Percentiles rank a stretch among this genome's conserved stretches.
phyloP scores from a whole-genome alignment of 2,329 filamentous ascomycete genomes.

The Furcasterigmium furcatum region DNA sequence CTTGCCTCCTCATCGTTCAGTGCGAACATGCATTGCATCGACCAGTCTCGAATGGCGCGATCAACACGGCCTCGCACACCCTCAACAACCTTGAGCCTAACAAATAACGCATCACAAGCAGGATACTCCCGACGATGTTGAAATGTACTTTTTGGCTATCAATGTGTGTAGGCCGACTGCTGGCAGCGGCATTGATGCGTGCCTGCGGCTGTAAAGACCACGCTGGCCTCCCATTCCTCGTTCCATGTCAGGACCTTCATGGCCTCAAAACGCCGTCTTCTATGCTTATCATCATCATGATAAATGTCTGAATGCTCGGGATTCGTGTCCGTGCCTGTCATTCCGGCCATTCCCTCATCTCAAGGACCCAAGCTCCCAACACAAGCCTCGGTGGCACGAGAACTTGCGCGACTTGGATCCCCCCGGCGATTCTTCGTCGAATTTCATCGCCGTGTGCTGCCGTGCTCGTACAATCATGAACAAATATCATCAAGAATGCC shows the following conservation, averaged over 20 bases:
- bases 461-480: conserved; percentile 14
- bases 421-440: background rate
- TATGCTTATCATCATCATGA: conserved; percentile 6
- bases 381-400: background rate
- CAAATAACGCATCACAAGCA: background rate
- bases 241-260: conserved; percentile 1
- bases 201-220: background rate
- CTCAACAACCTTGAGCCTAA: too few relatives aligned
- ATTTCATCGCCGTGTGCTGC: background rate
- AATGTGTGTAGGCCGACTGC: background rate
- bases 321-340: conserved; percentile 11
- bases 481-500: conserved; percentile 9
- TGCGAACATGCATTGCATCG: too few relatives aligned
- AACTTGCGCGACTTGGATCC: background rate
- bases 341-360: conserved; percentile 5
- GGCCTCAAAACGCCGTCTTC: conserved; percentile 6
- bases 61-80: too few relatives aligned
- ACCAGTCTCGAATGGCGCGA: too few relatives aligned
- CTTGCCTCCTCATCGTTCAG: too few relatives aligned
- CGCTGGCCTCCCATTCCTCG: background rate
- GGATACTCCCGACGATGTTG: background rate
- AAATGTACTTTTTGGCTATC: background rate
- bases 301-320: conserved; percentile 11
- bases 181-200: background rate
- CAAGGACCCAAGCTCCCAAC: background rate